A percentile compares a stretch with the other conserved stretches of the same genome.
These are phyloP conservation scores for Spencermartinsiella europaea DNA, from an alignment of 805 yeast genomes.

Conservation along the genomic window DNA sequence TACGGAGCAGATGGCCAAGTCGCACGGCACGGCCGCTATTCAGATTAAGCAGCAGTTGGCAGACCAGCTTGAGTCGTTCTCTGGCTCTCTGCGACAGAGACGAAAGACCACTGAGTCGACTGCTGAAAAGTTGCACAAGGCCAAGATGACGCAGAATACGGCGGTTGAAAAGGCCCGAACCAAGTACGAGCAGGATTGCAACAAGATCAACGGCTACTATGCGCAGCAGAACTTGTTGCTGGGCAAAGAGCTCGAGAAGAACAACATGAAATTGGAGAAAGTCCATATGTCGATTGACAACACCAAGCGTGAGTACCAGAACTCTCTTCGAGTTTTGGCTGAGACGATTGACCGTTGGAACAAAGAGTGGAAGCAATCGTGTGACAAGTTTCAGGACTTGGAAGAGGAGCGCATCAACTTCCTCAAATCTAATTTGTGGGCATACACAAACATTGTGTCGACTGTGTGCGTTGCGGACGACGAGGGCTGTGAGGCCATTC, in stretches of 20 bases:
- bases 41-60: slow-evolving; percentile 49
- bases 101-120: slow-evolving; percentile 53
- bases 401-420: slow-evolving; percentile 71
- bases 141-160: slow-evolving; percentile 36
- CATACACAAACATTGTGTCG: slow-evolving; percentile 67
- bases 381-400: slow-evolving; percentile 57
- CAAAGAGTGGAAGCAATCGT: slow-evolving; percentile 63
- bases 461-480: slow-evolving; percentile 75
- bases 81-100: slow-evolving; percentile 46
- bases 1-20: slow-evolving; percentile 52
- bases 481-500: slow-evolving; percentile 64
- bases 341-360: slow-evolving; percentile 60
- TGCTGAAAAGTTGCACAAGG: slow-evolving; percentile 48
- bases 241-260: slow-evolving; percentile 65
- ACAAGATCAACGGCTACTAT: slow-evolving; percentile 50
- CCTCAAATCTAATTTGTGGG: slow-evolving; percentile 69
- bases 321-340: slow-evolving; percentile 46
- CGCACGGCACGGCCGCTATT: slow-evolving; percentile 48
- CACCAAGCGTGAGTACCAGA: slow-evolving; percentile 53
- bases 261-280: slow-evolving; percentile 50
- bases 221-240: slow-evolving; percentile 64
- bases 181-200: slow-evolving; percentile 54
- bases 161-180: slow-evolving; percentile 34
- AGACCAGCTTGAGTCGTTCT: slow-evolving; percentile 50
- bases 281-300: slow-evolving; percentile 39